Base-by-base conservation (phyloP, 805 yeast species). In the Teunomyces pallodes region DNA sequence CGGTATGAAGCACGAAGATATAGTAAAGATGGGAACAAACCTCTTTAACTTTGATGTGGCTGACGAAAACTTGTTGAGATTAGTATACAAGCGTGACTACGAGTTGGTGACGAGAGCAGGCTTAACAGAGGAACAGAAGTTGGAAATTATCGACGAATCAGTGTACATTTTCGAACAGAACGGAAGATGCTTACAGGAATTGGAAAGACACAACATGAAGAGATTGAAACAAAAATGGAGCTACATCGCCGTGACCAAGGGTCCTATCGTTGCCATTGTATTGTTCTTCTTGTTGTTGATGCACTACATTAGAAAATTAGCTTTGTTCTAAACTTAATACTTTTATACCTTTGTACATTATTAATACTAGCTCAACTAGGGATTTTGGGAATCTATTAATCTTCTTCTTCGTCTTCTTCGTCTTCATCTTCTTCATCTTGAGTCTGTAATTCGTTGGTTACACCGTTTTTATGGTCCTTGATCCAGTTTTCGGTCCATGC, bases 401-500 rank as follows among this genome's bases (percentile, higher is more conserved):
- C 28, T 20, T 43, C 47, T 10, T 44, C 42, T 17, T 51, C 54
- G 3, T 47, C 50, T 3, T 42, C 49, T 14, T 48, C 55, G 2
- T 47, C 53, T 51, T 27, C 48, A 51, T 28, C 51, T 51, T 29
- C 43, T 14, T 47, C 48, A 1, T 56, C 58, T 8, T 46, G 42
- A 24, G 58, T 58, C 28, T 57, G 60, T 41, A 59, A 54, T 42
- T 60, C 72, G 46, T 65, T 67, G 39, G 65, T 56, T 5, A 65
- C 73, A 2, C 74, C 74, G 2, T 64, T 53, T 10, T 59, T 43
- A 33, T 64, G 64, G 61, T 87, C 87, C 35, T 70, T 62, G 26
- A 76, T 66, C 98, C 98, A 94, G 56, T 78, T 77, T 36, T 79
- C 77, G 16, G 79, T 72, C 98, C 99, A 94, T 6, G 76, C 76